Evolutionary conservation across 352 stramenopile species (phyloP), one percentile per base, ranked within the genome.

Genomic region (Phytopythium litorale): DNA sequence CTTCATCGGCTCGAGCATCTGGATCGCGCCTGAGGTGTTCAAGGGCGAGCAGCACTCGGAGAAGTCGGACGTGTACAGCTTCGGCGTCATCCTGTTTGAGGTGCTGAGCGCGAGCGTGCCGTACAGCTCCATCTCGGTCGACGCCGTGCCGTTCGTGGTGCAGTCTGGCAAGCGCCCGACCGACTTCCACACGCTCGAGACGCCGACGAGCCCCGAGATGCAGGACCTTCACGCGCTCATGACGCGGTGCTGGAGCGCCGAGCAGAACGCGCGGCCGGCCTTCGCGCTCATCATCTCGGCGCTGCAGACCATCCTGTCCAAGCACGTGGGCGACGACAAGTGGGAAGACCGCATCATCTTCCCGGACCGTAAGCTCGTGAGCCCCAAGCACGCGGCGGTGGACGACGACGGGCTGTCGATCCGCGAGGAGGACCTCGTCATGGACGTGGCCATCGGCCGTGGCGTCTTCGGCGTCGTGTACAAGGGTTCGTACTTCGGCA

Each of bases 1-100:
- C 7, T 93, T 94, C 49, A 68, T 90, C n/a, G 89, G 88, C 40
- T 96, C 89, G 4, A 94, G 81, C 52, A 83, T 97, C 49, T 97
- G 90, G 90, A 97, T 96, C 68, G 88, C 90, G 1, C 89, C 90
- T 0, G 88, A 97, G 60, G 79, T 97, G 13, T 96, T 97, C 65
- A 91, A 90, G 56, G 90, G 89, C 18, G 75, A 93, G 58, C 67
- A 77, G 28, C 89, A 96, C 66, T 93, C 86, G 2, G 89, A 96
- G 62, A 92, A 96, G 65, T 84, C 88, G 11, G 89, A 97, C 58
- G 86, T 94, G n/a, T 94, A 88, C 75, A 91, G 80, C 75, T 94
- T 92, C 49, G 84, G 82, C n/a, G 71, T 95, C 53, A 87, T 95
- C 57, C 46, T 92, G 13, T 95, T 91, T 50, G 84, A 95, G 58